These are phyloP conservation scores for Phytophthora vignae DNA, from an alignment of 352 stramenopile genomes.

Conservation along the genomic window DNA sequence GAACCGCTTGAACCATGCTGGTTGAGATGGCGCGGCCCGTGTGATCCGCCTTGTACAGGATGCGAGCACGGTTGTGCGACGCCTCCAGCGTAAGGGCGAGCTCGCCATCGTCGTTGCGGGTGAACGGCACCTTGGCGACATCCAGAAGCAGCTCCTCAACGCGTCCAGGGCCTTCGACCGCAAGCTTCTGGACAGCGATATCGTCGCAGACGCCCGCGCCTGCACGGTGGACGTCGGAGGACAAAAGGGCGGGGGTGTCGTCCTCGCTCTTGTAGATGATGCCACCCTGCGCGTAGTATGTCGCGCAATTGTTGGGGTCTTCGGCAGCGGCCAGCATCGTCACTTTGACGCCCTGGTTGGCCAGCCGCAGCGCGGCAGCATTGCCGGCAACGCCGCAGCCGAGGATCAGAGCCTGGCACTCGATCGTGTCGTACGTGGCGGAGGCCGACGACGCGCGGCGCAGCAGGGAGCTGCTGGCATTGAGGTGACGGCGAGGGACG, in stretches of 20 bases:
- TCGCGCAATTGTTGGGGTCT: constrained; percentile 92
- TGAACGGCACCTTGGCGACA: constrained; percentile 91
- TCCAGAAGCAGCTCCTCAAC: constrained; percentile 94
- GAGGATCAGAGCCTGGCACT: constrained; percentile 72
- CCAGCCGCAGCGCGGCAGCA: constrained; percentile 78
- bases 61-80: constrained; percentile 93
- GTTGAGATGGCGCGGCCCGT: constrained; percentile 94
- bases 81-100: constrained; percentile 90
- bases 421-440: constrained; percentile 59
- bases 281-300: constrained; percentile 95
- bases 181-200: constrained; percentile 93
- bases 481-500: constrained; percentile 48
- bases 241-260: constrained; percentile 88
- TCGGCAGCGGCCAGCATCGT: constrained; percentile 80
- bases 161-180: constrained; percentile 85
- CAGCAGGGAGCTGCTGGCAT: constrained; percentile 31
- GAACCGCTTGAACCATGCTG: constrained; percentile 89
- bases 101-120: constrained; percentile 69
- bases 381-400: constrained; percentile 84
- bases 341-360: constrained; percentile 78
- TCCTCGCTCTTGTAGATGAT: constrained; percentile 95
- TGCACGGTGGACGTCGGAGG: constrained; percentile 91
- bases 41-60: constrained; percentile 95
- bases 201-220: constrained; percentile 93
- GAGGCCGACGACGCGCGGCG: constrained; percentile 45